A percentile compares a stretch with the other conserved stretches of the same genome.
Conservation (phyloP, 1,284 basidiomycete genomes). For the Crepidotus sp. region DNA sequence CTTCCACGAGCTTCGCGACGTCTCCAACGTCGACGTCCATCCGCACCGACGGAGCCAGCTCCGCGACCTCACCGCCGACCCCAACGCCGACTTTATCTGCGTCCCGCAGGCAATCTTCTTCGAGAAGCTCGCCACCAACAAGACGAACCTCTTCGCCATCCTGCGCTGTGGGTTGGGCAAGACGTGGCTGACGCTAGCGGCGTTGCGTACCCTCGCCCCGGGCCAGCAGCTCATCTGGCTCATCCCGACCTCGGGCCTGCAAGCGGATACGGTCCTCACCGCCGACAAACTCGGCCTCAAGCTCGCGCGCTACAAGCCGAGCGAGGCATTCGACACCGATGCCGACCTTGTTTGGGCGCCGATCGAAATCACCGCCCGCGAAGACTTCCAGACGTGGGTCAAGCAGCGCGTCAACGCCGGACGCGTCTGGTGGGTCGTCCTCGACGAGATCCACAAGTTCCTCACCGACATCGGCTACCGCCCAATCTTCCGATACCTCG, state of each 20-base stretch:
- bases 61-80: neutral
- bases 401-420: neutral
- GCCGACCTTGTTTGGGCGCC: slow-evolving; percentile 7
- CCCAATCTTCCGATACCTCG: slow-evolving; percentile 1
- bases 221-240: slow-evolving; percentile 2
- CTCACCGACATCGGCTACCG: slow-evolving; percentile 6
- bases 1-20: slow-evolving; percentile 1
- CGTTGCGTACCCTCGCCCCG: neutral
- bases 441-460: slow-evolving; percentile 6
- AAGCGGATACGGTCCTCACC: neutral
- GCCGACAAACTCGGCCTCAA: neutral
- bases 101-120: slow-evolving; percentile 5
- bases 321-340: neutral
- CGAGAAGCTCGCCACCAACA: slow-evolving; percentile 4
- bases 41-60: neutral
- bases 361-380: neutral
- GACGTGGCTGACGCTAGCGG: slow-evolving; percentile 5
- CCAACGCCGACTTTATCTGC: neutral
- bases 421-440: slow-evolving; percentile 2
- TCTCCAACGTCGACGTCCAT: slow-evolving; percentile 1
- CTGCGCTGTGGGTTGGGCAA: slow-evolving; percentile 8
- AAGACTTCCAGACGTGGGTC: neutral
- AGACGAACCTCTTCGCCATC: slow-evolving; percentile 2
- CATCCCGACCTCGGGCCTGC: slow-evolving; percentile 2
- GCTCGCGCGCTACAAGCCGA: neutral